Conservation (phyloP, 2,329 filamentous ascomycete genomes). For the Triangularia setosa region DNA sequence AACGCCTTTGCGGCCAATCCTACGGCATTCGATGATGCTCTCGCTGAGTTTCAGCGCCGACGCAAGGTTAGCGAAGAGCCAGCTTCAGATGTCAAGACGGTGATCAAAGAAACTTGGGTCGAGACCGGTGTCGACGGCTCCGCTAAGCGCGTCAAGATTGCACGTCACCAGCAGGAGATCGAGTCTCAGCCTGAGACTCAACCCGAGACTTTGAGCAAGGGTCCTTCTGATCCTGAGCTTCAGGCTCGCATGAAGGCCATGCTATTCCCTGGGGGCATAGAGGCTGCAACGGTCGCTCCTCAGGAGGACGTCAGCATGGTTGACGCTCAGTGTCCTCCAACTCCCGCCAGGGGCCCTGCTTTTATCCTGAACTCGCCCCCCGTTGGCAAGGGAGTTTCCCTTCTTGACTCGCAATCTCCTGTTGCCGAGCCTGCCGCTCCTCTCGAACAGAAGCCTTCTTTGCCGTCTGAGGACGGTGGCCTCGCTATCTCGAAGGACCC, state of each 20-base stretch:
- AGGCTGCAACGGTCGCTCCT: background rate
- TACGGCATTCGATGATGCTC: slow-evolving; percentile 20
- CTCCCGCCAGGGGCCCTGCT: background rate
- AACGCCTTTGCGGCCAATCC: slow-evolving; percentile 21
- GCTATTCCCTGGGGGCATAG: background rate
- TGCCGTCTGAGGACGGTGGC: background rate
- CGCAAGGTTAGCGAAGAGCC: slow-evolving; percentile 30
- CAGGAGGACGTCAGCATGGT: background rate
- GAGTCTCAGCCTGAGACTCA: slow-evolving; percentile 6
- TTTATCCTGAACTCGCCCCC: background rate
- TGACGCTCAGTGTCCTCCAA: background rate
- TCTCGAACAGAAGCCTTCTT: background rate
- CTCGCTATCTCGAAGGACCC: background rate
- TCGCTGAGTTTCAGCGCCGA: slow-evolving; percentile 24
- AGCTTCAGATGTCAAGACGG: slow-evolving; percentile 21
- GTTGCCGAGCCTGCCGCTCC: background rate
- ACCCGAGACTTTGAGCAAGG: background rate
- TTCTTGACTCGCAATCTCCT: background rate
- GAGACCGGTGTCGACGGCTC: slow-evolving; percentile 36
- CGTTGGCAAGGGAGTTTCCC: slow-evolving; percentile 11
- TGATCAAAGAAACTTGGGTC: slow-evolving; percentile 39
- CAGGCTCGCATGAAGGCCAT: background rate
- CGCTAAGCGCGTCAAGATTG: slow-evolving; percentile 41
- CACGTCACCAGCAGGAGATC: slow-evolving; percentile 22
- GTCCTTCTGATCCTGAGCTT: background rate